Evolutionary conservation across 208 protist genomes (phyloP).

Genomic region (Acanthamoeba sp.): DNA sequence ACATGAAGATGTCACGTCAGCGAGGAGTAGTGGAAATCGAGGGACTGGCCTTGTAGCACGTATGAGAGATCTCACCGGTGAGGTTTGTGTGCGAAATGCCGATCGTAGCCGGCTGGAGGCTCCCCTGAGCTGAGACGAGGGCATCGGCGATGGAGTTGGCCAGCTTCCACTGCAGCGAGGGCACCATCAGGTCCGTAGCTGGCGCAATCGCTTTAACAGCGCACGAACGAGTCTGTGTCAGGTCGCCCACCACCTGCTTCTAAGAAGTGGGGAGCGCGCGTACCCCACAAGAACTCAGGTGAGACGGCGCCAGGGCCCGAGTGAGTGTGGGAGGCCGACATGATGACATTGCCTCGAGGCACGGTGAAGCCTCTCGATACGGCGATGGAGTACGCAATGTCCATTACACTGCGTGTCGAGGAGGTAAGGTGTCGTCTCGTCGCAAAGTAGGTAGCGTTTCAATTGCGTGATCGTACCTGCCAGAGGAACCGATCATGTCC

Average conservation of each 20-base stretch:
- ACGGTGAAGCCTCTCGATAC: conserved; percentile 50
- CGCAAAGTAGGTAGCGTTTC: not conserved
- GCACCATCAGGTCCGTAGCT: conserved; percentile 75
- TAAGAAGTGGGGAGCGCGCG: not conserved
- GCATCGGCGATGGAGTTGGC: conserved; percentile 67
- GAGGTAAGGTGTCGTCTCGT: no score
- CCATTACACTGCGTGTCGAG: conserved; percentile 62
- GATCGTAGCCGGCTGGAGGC: conserved; percentile 56
- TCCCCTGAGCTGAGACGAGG: conserved; percentile 49
- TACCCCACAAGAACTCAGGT: conserved; percentile 76
- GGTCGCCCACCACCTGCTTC: no score
- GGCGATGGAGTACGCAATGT: conserved; percentile 44
- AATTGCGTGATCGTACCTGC: not conserved
- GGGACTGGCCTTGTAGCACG: not conserved
- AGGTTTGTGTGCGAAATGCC: conserved; percentile 36
- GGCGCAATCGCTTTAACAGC: conserved; percentile 27
- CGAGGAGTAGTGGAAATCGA: no score
- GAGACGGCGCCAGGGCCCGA: conserved; percentile 76
- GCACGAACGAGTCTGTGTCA: not conserved
- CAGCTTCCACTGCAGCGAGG: conserved; percentile 72
- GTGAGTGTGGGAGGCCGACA: conserved; percentile 74
- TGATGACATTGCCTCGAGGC: conserved; percentile 20
- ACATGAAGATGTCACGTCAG: no score
- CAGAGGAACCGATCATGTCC: conserved; percentile 47
- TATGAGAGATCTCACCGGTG: not conserved